phyloP scores from a whole-genome alignment of 768 basidiomycete genomes.

The Mycena vitilis region DNA sequence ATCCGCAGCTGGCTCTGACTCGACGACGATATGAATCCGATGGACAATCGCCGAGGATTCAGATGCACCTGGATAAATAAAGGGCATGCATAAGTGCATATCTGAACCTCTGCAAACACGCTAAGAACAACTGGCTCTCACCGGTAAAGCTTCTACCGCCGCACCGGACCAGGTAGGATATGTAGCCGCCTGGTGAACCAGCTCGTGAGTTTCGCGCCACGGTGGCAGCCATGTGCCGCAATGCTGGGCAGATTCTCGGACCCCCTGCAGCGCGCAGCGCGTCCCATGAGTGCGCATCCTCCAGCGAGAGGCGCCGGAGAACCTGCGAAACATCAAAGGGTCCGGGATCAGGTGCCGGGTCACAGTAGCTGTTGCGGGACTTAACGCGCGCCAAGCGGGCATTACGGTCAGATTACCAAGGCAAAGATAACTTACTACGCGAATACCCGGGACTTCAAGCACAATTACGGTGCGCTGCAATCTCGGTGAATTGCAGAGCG shows the following conservation, averaged over 20 bases:
- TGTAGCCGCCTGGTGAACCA: neutral
- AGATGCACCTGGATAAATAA: too few species aligned
- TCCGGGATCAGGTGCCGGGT: neutral
- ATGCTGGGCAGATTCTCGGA: neutral
- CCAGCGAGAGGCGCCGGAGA: neutral
- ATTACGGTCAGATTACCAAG: neutral
- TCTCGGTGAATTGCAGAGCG: neutral
- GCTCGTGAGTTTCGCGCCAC: neutral
- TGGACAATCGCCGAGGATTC: too few species aligned
- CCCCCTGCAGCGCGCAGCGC: neutral
- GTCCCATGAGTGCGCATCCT: neutral
- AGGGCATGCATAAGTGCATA: too few species aligned
- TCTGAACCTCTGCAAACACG: too few species aligned
- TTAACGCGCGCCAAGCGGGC: neutral
- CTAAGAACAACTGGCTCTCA: neutral
- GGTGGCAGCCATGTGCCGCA: neutral
- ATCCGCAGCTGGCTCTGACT: too few species aligned
- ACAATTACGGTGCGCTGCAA: neutral
- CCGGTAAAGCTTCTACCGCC: neutral
- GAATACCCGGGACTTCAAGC: neutral
- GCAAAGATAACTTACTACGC: neutral
- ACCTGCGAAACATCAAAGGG: neutral
- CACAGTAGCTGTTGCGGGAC: neutral
- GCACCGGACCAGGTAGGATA: too few species aligned
- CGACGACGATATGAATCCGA: too few species aligned